Conservation (phyloP, 345 rosid genomes). For the Pelargonium nanum region DNA sequence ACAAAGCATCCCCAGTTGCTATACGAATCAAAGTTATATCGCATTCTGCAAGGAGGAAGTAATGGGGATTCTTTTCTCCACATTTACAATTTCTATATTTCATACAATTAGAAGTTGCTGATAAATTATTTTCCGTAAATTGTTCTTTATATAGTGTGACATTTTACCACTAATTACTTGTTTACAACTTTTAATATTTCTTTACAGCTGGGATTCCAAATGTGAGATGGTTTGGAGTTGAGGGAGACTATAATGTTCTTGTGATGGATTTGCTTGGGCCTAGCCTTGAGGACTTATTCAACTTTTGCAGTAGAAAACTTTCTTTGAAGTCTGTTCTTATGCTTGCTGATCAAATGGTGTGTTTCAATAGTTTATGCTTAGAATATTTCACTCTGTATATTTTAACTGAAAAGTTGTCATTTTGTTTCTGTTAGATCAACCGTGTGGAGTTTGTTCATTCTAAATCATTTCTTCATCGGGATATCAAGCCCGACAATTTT, state of each 20-base stretch:
- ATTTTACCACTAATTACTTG: background rate
- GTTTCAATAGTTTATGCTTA: slow-evolving; percentile 3
- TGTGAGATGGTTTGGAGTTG: slow-evolving; percentile 82
- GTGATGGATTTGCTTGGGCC: slow-evolving; percentile 98
- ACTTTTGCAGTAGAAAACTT: slow-evolving; percentile 74
- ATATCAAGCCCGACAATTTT: slow-evolving; percentile 91
- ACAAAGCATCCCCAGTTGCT: slow-evolving; percentile 93
- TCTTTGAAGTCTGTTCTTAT: slow-evolving; percentile 88
- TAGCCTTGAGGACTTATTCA: slow-evolving; percentile 90
- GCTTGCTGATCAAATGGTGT: slow-evolving; percentile 98
- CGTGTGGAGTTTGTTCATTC: slow-evolving; percentile 88
- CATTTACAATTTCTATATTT: background rate
- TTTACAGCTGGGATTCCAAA: slow-evolving; percentile 86
- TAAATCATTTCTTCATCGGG: slow-evolving; percentile 88
- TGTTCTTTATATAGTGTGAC: background rate
- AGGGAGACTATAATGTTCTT: slow-evolving; percentile 86
- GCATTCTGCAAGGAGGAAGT: slow-evolving; percentile 96
- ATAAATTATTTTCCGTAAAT: background rate
- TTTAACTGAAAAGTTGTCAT: background rate
- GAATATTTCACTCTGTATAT: background rate
- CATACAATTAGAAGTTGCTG: background rate
- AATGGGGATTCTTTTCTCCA: slow-evolving; percentile 8
- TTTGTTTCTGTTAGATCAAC: slow-evolving; percentile 43
- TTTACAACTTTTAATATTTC: background rate
- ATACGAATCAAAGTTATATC: slow-evolving; percentile 81